These are phyloP conservation scores for Teratosphaeria zuluensis DNA, from an alignment of 2,329 filamentous ascomycete species.

Conservation along the genomic window DNA sequence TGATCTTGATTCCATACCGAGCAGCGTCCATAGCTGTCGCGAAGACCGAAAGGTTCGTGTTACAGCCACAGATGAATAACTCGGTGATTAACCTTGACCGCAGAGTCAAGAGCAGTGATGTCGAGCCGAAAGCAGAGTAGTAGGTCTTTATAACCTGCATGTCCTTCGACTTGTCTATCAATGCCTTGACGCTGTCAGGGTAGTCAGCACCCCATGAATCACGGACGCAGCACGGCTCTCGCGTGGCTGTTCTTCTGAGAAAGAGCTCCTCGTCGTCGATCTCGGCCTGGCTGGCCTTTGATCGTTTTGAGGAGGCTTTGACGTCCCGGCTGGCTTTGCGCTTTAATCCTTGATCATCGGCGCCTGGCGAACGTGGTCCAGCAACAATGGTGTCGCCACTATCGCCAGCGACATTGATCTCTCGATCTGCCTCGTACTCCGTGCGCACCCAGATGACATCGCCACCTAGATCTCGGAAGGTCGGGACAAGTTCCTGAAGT, in stretches of 20 bases:
- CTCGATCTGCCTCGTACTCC: slow-evolving; percentile 43
- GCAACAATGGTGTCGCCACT: slow-evolving; percentile 17
- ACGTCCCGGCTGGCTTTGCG: neutral
- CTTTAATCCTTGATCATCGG: neutral
- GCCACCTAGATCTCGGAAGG: slow-evolving; percentile 58
- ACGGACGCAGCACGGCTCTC: slow-evolving; percentile 33
- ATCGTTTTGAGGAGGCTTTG: neutral
- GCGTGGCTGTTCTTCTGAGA: slow-evolving; percentile 28
- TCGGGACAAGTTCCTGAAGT: slow-evolving; percentile 55
- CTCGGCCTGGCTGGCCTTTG: slow-evolving; percentile 3
- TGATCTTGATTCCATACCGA: slow-evolving; percentile 77
- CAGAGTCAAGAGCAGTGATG: slow-evolving; percentile 62
- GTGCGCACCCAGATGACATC: slow-evolving; percentile 80
- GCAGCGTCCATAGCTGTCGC: slow-evolving; percentile 88
- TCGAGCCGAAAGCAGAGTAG: slow-evolving; percentile 79
- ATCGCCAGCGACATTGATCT: slow-evolving; percentile 10
- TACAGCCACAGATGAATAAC: slow-evolving; percentile 76
- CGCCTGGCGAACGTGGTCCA: slow-evolving; percentile 1
- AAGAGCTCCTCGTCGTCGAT: slow-evolving; percentile 36
- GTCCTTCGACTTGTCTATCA: slow-evolving; percentile 44
- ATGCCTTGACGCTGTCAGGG: slow-evolving; percentile 38
- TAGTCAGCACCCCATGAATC: slow-evolving; percentile 41
- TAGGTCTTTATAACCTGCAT: slow-evolving; percentile 58
- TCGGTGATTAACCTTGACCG: slow-evolving; percentile 83
- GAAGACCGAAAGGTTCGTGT: slow-evolving; percentile 81